Conservation (phyloP, 2,329 filamentous ascomycete genomes). For the Ophiostoma australiae region DNA sequence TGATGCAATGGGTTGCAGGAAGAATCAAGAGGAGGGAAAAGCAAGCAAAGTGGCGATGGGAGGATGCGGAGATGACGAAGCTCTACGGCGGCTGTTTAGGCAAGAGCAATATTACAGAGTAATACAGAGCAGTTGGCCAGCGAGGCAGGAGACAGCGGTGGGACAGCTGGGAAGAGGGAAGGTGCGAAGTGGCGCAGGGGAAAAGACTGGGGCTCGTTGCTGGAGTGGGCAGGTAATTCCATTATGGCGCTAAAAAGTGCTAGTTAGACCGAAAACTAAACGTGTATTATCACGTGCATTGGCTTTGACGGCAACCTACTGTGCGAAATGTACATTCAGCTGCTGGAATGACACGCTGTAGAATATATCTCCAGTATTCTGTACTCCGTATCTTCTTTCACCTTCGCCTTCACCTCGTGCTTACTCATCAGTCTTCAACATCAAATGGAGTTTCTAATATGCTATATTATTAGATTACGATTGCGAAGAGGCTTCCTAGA, state of each 20-base stretch:
- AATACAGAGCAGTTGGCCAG: neutral
- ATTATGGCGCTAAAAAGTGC: neutral
- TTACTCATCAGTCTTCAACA: neutral
- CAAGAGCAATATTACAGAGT: neutral
- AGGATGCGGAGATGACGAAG: constrained; percentile 26
- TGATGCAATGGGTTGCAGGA: constrained; percentile 2
- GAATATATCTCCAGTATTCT: neutral
- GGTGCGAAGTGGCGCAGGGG: constrained; percentile 14
- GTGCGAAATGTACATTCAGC: no score
- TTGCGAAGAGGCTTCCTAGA: constrained; percentile 6
- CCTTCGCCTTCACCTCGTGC: no score
- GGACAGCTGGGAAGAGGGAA: constrained; percentile 15
- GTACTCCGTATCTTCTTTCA: no score
- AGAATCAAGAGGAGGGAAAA: neutral
- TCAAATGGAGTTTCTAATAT: neutral
- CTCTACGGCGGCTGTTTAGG: constrained; percentile 16
- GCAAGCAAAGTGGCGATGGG: constrained; percentile 17
- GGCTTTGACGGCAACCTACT: no score
- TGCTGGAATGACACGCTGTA: neutral
- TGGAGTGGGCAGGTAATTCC: constrained; percentile 8
- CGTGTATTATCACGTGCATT: neutral
- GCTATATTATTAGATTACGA: constrained; percentile 14
- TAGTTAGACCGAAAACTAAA: neutral
- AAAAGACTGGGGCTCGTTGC: constrained; percentile 14
- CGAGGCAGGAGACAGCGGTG: constrained; percentile 1